Evolutionary conservation across 129 eudicot genomes (phyloP).

Genomic region (Flaveria trinervia): DNA sequence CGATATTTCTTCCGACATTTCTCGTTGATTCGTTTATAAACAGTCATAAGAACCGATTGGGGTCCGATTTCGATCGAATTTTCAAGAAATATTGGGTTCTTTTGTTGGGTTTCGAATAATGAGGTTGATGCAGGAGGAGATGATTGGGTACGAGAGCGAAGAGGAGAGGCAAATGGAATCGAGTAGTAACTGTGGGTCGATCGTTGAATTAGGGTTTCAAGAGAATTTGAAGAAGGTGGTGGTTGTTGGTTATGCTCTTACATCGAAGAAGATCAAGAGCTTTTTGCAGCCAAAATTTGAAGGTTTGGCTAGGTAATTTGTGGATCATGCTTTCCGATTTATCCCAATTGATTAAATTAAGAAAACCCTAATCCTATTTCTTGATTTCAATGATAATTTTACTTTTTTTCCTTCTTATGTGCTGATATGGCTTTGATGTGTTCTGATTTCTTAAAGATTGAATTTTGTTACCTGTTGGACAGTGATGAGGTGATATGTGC

Average conservation of each 20-base stretch:
- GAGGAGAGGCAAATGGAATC: constrained; percentile 42
- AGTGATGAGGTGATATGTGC: background rate
- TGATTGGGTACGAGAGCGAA: constrained; percentile 38
- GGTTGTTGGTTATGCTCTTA: constrained; percentile 91
- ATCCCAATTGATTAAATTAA: background rate
- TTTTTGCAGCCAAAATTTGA: constrained; percentile 89
- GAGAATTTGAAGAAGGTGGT: constrained; percentile 56
- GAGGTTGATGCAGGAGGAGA: constrained; percentile 71
- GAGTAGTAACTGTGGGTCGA: constrained; percentile 30
- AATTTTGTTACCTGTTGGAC: background rate
- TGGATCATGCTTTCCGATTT: too few relatives aligned
- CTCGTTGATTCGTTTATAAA: background rate
- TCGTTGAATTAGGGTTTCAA: constrained; percentile 49
- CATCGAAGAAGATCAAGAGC: constrained; percentile 88
- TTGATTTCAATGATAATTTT: background rate
- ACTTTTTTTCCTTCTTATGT: background rate
- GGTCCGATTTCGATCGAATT: background rate
- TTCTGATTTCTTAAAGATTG: background rate
- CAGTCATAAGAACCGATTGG: background rate
- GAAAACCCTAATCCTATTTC: background rate
- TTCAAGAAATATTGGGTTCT: too few relatives aligned
- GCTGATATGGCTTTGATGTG: constrained; percentile 1
- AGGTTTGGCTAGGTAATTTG: constrained; percentile 76
- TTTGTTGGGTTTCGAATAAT: constrained; percentile 19
- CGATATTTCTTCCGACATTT: constrained; percentile 32